Conservation (phyloP, 2,329 filamentous ascomycete genomes). For the Epichloe typhina region DNA sequence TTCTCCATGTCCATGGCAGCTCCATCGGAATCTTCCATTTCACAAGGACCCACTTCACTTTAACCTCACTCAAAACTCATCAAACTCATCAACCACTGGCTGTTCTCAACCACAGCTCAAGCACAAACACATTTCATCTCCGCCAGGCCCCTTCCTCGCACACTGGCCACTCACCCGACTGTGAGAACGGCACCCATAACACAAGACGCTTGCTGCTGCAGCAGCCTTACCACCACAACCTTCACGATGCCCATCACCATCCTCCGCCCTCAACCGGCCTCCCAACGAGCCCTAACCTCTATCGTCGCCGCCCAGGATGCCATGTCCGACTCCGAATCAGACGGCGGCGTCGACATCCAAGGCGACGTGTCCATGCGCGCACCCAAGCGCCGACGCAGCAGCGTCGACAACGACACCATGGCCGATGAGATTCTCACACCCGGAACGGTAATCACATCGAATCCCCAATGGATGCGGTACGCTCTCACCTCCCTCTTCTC, state of each 20-base stretch:
- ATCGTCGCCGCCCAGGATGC: slow-evolving; percentile 15
- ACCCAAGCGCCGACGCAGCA: slow-evolving; percentile 24
- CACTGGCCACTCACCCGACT: not conserved
- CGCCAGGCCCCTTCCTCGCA: not conserved
- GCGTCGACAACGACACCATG: slow-evolving; percentile 14
- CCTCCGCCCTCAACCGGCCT: slow-evolving; percentile 25
- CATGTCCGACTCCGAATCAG: slow-evolving; percentile 31
- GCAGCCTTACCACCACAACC: not conserved
- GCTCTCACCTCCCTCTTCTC: slow-evolving; percentile 7
- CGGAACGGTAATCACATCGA: slow-evolving; percentile 74
- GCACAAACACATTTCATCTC: not conserved
- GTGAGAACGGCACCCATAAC: not conserved
- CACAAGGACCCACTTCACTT: not conserved
- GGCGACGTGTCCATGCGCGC: slow-evolving; percentile 33
- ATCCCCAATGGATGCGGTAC: slow-evolving; percentile 92
- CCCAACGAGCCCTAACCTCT: slow-evolving; percentile 12
- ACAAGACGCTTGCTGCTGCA: not conserved
- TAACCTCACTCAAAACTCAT: not conserved
- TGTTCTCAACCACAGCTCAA: not conserved
- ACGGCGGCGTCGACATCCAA: slow-evolving; percentile 32
- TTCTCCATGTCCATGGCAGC: too few relatives aligned
- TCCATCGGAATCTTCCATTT: not conserved
- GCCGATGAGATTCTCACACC: slow-evolving; percentile 62
- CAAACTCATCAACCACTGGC: not conserved
- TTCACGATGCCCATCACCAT: slow-evolving; percentile 35